Base-by-base conservation (phyloP, 495 filamentous ascomycete species). In the Penicillium arizonense region DNA sequence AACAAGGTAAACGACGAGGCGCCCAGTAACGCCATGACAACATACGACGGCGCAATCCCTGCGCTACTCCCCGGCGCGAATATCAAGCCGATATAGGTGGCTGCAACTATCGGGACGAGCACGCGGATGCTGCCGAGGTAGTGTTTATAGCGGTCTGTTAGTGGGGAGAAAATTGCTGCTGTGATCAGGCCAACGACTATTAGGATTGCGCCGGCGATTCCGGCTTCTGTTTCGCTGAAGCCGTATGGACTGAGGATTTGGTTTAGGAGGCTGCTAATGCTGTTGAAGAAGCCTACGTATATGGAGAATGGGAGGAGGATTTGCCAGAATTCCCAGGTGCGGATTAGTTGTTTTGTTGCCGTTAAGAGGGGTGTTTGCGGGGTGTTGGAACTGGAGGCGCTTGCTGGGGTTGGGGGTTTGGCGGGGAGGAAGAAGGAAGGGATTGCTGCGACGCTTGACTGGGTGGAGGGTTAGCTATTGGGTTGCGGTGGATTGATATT, bases 231-330 rank as follows among this genome's bases (percentile, higher is more conserved):
- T 65, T 92, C 87, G 47, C 72, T 79, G 79, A 86, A 96, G 55
- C 78, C 82, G 73, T 96, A 88, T 0, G 94, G 94, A 7, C 81
- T 70, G 50, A 97, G 81, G 68, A 97, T 88, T 64, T 96, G 91
- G 76, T 91, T 95, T 1, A 97, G 76, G 4, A 97, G 83, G 12
- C 89, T 88, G 42, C 92, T 95, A 61, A 91, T 71, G 67, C 85
- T 85, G 77, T 96, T 97, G 82, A 98, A 98, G 76, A 92, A 86
- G 38, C 86, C 89, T 54, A 97, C 89, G 72, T 93, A 96, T 64
- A 92, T 66, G 42, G 81, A 70, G 72, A 93, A 98, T 45, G 90
- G 83, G 53, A 89, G 53, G 34, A 89, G 67, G 62, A 95, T 72
- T 49, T 92, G 77, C 78, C 84, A 92, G 75, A 96, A 91, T 61